Base-by-base conservation (phyloP, 1,284 basidiomycete genomes). In the Mycosarcoma mackinlayi region DNA sequence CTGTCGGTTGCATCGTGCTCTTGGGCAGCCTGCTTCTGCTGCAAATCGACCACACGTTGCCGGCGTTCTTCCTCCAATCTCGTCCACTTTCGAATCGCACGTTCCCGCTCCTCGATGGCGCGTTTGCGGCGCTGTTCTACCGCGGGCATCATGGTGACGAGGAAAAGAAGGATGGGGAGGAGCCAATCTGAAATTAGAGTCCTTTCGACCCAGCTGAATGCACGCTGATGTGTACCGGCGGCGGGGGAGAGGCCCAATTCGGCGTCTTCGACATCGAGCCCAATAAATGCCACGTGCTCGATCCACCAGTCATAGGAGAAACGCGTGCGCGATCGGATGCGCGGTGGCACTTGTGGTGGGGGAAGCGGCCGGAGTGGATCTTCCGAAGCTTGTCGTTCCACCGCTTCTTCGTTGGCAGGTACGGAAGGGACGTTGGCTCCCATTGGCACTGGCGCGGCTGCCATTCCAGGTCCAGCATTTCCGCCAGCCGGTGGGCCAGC, bases 71-170 rank as follows among this genome's bases (percentile, higher is more conserved):
- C 23, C 42, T 64, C 61, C 8, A 64, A 31, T 4, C 67, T 14
- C 1, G 37, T 46, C 68, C 63, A 67, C 33, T 67, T 60, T 4
- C 69, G 46, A 13, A 72, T 66, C 16, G 62, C 52, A 1, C 62
- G 24, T 25, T 72, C 75, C 4, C 75, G 35, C 28, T 69, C 66
- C 28, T 76, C 73, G 33, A 77, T 70, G 3, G 75, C 75, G 1
- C 52, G 37, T 34, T 70, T 63, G 10, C 75, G 28, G 6, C 63
- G 49, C 41, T 67, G 59, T 37, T 77, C 75, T 4, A 77, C 69
- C 24, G 70, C 62, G 4, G 75, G 75, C 30, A 69, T 41, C 60
- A 76, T 60, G 4, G 71, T 77, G 11, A 59, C 50, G 3, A 74
- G 18, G 33, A 76, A 71, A 7, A 77, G 55, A 13, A 76, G 23